Evolutionary conservation across 352 stramenopile species (phyloP).

Genomic region (Globisporangium carolinianum): DNA sequence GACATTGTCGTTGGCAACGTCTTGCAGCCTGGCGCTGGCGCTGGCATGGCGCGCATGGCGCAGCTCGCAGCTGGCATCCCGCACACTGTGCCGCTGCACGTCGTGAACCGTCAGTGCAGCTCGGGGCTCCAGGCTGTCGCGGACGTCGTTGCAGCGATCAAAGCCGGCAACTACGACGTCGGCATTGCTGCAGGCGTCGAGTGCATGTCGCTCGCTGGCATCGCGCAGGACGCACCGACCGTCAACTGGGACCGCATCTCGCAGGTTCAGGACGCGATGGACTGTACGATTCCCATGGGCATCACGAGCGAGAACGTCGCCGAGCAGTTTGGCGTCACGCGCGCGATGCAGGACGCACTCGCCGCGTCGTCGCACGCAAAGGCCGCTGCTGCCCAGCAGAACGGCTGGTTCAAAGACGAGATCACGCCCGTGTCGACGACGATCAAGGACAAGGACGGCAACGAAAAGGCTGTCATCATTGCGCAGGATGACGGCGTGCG

Average conservation of each 20-base stretch:
- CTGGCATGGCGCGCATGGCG: constrained; percentile 75
- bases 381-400: constrained; percentile 56
- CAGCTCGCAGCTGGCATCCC: constrained; percentile 74
- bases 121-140: constrained; percentile 83
- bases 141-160: constrained; percentile 66
- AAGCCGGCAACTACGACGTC: constrained; percentile 81
- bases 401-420: constrained; percentile 84
- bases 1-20: constrained; percentile 87
- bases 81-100: constrained; percentile 62
- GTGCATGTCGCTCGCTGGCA: constrained; percentile 73
- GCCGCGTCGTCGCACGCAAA: constrained; percentile 73
- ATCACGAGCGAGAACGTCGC: constrained; percentile 86
- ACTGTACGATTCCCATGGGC: constrained; percentile 82
- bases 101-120: constrained; percentile 85
- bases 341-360: constrained; percentile 72
- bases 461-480: constrained; percentile 71
- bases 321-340: constrained; percentile 65
- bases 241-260: constrained; percentile 57
- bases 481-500: constrained; percentile 71
- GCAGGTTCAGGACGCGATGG: constrained; percentile 58
- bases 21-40: constrained; percentile 67
- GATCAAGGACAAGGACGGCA: constrained; percentile 70
- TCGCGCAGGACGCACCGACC: constrained; percentile 40
- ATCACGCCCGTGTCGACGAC: constrained; percentile 82
- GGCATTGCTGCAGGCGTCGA: constrained; percentile 83